phyloP scores from a whole-genome alignment of 1,139 yeast species.

The Sugiyamaella neomexicana region DNA sequence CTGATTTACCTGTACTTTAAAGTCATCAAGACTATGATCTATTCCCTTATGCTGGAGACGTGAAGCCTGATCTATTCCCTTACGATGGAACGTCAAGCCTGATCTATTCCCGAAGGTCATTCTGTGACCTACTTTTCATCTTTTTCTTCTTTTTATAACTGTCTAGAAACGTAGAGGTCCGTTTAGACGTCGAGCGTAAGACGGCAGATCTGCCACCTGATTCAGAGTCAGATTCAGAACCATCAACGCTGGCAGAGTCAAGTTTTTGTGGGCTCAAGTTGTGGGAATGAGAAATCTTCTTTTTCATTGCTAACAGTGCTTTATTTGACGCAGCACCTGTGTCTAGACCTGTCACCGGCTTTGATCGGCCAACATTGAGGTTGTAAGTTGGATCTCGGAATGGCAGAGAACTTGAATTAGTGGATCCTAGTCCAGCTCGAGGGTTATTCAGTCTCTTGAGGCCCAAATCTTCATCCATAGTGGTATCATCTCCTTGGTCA shows the following conservation, averaged over 20 bases:
- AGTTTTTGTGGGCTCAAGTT: neutral
- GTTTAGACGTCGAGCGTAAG: slow-evolving; percentile 13
- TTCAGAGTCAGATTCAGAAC: slow-evolving; percentile 17
- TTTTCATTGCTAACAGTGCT: slow-evolving; percentile 17
- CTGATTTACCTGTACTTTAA: too few species aligned
- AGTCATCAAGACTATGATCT: too few species aligned
- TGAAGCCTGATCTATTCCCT: too few species aligned
- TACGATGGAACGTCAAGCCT: too few species aligned
- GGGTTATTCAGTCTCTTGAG: slow-evolving; percentile 24
- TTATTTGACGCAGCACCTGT: slow-evolving; percentile 11
- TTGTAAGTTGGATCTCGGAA: slow-evolving; percentile 5
- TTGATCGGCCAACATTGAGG: neutral
- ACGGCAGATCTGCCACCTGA: slow-evolving; percentile 21
- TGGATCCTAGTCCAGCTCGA: slow-evolving; percentile 29
- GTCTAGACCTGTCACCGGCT: neutral
- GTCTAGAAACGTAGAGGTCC: slow-evolving; percentile 24
- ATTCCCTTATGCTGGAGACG: too few species aligned
- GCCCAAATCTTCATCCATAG: slow-evolving; percentile 15
- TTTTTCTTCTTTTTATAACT: slow-evolving; percentile 27
- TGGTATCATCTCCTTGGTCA: slow-evolving; percentile 8
- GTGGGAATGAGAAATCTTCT: slow-evolving; percentile 8
- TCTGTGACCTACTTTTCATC: slow-evolving; percentile 10
- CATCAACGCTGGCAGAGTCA: neutral
- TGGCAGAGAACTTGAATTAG: slow-evolving; percentile 6
- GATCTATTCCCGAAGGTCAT: too few species aligned